Evolutionary conservation across 2,329 filamentous ascomycete species (phyloP).

Genomic region (Periconia digitata): DNA sequence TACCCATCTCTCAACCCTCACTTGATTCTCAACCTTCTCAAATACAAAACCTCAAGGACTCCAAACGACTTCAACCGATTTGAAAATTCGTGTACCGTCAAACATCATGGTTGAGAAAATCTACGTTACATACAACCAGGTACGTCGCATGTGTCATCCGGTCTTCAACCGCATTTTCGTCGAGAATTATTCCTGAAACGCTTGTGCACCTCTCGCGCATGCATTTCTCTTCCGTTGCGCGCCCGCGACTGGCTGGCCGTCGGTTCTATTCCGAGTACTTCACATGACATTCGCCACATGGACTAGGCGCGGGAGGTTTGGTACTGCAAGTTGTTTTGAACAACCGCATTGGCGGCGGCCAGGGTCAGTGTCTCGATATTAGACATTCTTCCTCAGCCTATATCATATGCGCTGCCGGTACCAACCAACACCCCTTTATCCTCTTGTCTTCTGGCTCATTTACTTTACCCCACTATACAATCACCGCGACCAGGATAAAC

Average conservation of each 20-base stretch:
- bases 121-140: slow-evolving; percentile 49
- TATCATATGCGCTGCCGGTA: not conserved
- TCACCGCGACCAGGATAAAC: not conserved
- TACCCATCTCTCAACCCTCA: slow-evolving; percentile 1
- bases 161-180: not conserved
- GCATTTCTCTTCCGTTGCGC: not conserved
- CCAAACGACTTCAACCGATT: not conserved
- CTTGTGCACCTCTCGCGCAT: not conserved
- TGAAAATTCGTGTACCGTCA: too few relatives aligned
- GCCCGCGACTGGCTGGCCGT: not conserved
- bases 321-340: not conserved
- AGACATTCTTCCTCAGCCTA: not conserved
- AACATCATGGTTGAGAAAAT: slow-evolving; percentile 46
- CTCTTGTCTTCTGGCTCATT: not conserved
- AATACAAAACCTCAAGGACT: not conserved
- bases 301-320: not conserved
- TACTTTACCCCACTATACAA: not conserved
- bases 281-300: not conserved
- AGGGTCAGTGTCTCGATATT: not conserved
- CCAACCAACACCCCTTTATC: not conserved
- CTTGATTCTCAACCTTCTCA: not conserved
- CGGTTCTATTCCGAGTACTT: too few relatives aligned
- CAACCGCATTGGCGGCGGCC: not conserved
- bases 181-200: slow-evolving; percentile 1
- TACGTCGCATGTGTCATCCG: slow-evolving; percentile 21